Conservation (phyloP, 2,329 filamentous ascomycete genomes). For the Polychaeton citri region DNA sequence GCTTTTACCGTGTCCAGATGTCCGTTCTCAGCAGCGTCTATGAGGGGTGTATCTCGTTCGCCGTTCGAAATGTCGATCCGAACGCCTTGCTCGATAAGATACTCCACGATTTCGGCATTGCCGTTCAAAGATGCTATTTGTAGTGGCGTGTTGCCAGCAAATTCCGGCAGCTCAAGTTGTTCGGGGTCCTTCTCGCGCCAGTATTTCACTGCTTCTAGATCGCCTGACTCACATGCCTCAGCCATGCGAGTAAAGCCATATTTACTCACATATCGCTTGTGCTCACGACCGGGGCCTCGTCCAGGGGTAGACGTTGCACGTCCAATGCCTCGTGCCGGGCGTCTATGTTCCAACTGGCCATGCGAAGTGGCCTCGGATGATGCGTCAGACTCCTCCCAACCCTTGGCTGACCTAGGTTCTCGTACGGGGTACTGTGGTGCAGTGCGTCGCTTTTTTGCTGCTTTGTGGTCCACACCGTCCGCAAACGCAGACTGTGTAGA, state of each 20-base stretch:
- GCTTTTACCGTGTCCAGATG: conserved; percentile 80
- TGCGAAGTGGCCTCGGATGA: conserved; percentile 31
- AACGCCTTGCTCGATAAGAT: conserved; percentile 73
- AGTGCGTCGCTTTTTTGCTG: conserved; percentile 22
- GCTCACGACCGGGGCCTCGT: conserved; percentile 44
- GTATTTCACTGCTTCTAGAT: conserved; percentile 64
- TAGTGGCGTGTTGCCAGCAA: conserved; percentile 89
- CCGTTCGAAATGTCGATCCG: conserved; percentile 66
- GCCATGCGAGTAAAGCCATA: conserved; percentile 85
- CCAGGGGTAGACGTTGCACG: conserved; percentile 39
- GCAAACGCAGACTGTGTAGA: conserved; percentile 50
- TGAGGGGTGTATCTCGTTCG: conserved; percentile 74
- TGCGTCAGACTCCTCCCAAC: conserved; percentile 51
- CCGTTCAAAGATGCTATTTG: conserved; percentile 88
- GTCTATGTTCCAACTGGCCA: conserved; percentile 45
- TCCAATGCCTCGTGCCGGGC: conserved; percentile 43
- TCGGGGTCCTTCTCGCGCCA: conserved; percentile 68
- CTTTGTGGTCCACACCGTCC: conserved; percentile 31
- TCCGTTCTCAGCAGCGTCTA: conserved; percentile 93
- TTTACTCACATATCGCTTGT: conserved; percentile 81
- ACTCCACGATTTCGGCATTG: conserved; percentile 72
- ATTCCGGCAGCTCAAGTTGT: conserved; percentile 79
- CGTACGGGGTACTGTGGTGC: conserved; percentile 37
- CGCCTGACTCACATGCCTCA: conserved; percentile 76
- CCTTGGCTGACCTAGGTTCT: conserved; percentile 19